Conservation (phyloP, 176 grass and related monocot genomes). For the Musa troglodytarum region DNA sequence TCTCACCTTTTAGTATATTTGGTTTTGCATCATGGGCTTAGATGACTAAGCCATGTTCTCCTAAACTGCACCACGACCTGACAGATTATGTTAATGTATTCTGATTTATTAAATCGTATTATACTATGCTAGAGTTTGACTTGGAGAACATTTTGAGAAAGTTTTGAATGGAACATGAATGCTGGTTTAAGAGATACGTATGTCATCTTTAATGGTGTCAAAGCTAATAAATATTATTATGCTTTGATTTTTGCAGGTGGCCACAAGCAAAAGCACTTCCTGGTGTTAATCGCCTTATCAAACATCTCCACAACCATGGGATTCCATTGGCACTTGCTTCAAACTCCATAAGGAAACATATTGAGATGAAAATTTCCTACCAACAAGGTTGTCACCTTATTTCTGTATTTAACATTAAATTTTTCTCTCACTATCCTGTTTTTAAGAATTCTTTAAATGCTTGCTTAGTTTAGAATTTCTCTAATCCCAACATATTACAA, state of each 20-base stretch:
- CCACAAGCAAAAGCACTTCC: conserved; percentile 48
- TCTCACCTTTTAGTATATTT: too few relatives aligned
- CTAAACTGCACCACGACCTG: too few relatives aligned
- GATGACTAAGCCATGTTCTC: too few relatives aligned
- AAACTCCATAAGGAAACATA: conserved; percentile 67
- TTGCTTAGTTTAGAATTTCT: not conserved
- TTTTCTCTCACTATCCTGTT: not conserved
- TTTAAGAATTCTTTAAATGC: not conserved
- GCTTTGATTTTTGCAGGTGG: conserved; percentile 41
- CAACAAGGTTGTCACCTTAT: conserved; percentile 35
- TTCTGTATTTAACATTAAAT: not conserved
- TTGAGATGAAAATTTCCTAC: conserved; percentile 50
- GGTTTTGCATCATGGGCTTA: too few relatives aligned
- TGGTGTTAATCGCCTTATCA: conserved; percentile 64
- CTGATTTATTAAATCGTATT: too few relatives aligned
- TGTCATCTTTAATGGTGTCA: not conserved
- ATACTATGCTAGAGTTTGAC: too few relatives aligned
- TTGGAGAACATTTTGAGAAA: too few relatives aligned
- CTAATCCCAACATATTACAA: too few relatives aligned
- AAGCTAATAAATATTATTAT: not conserved
- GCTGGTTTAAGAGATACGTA: not conserved
- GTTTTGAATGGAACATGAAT: not conserved
- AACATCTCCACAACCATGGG: conserved; percentile 60
- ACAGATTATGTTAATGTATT: too few relatives aligned
- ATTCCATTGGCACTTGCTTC: conserved; percentile 74